phyloP scores from a whole-genome alignment of 331 rosid species.

The Spiraea crenata region DNA sequence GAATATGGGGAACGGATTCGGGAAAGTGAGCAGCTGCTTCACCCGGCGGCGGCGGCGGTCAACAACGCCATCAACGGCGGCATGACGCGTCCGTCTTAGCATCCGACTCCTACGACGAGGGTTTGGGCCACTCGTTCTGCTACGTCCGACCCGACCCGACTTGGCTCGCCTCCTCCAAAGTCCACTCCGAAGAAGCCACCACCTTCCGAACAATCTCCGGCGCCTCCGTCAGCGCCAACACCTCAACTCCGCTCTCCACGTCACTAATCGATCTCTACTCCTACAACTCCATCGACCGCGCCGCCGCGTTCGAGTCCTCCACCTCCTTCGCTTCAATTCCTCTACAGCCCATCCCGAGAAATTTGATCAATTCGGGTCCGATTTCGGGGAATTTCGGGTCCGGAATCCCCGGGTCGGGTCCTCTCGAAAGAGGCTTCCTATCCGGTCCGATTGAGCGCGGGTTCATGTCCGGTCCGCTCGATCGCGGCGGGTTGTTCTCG shows the following conservation, averaged over 20 bases:
- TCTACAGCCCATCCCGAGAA: constrained; percentile 75
- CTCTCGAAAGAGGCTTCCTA: constrained; percentile 74
- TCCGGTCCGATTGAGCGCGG: constrained; percentile 98
- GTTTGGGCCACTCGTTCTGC: constrained; percentile 90
- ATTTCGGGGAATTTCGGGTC: constrained; percentile 44
- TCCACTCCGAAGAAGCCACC: constrained; percentile 84
- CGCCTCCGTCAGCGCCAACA: constrained; percentile 93
- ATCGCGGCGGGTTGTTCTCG: constrained; percentile 75
- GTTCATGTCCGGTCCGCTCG: constrained; percentile 92
- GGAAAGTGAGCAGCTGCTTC: constrained; percentile 78
- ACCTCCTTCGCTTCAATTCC: constrained; percentile 88
- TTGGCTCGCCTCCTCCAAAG: constrained; percentile 66
- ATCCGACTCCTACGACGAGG: constrained; percentile 78
- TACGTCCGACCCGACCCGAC: constrained; percentile 84
- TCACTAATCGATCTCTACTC: constrained; percentile 71
- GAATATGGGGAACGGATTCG: constrained; percentile 86
- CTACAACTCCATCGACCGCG: constrained; percentile 66
- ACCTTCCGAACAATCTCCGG: constrained; percentile 90
- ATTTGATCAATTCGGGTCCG: constrained; percentile 57
- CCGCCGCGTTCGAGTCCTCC: constrained; percentile 90
- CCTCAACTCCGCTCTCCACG: constrained; percentile 89
- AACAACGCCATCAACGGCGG: constrained; percentile 31
- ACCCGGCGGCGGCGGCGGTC: constrained; percentile 53
- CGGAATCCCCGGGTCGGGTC: constrained; percentile 66
- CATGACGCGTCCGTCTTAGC: constrained; percentile 49